Evolutionary conservation across 2,329 filamentous ascomycete genomes (phyloP), one percentile per base, ranked within the genome.

Genomic region (Ilyonectria sp.): DNA sequence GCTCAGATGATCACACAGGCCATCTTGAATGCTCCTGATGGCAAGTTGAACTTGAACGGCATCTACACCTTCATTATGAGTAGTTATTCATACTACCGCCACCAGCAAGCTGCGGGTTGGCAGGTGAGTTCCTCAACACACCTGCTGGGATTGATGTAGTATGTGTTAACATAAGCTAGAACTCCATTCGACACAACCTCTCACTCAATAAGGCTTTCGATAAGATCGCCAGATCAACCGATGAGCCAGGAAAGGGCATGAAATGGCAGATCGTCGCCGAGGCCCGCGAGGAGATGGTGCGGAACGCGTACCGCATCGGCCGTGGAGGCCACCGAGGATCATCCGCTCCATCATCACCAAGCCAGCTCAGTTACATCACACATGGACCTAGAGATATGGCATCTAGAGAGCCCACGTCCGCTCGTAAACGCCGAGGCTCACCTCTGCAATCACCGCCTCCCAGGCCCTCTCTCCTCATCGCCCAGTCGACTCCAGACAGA

Each of bases 241-340:
- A 98, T 74, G 96, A 99, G 79, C 96, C 96, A 23, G 96, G 96
- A 13, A 99, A 99, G 80, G 96, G 96, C 31, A 98, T 98, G 94
- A 98, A 98, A 79, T 99, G 96, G 96, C 94, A 95, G 81, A 95
- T 99, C 76, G 91, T 94, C 4, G 88, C 93, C 1, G 93, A 97
- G 70, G 89, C 92, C 71, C 91, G 92, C 55, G 94, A 98, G 19
- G 95, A 97, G 60, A 97, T 98, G 85, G 88, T 94, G 67, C 93
- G 93, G 78, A 93, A 92, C 73, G 88, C 88, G 2, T 88, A 84
- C 73, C 86, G 87, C 62, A 86, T 89, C 19, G 89, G 90, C 19
- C 85, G 88, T 52, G 89, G 90, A 56, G 90, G 89, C 4, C 89
- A 91, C 71, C 85, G 90, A 67, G 90, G 90, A 65, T 92, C 91